A percentile compares a stretch with the other conserved stretches of the same genome.
Evolutionary conservation across 2,329 filamentous ascomycete genomes (phyloP).

Genomic region (Penicillium sp.): DNA sequence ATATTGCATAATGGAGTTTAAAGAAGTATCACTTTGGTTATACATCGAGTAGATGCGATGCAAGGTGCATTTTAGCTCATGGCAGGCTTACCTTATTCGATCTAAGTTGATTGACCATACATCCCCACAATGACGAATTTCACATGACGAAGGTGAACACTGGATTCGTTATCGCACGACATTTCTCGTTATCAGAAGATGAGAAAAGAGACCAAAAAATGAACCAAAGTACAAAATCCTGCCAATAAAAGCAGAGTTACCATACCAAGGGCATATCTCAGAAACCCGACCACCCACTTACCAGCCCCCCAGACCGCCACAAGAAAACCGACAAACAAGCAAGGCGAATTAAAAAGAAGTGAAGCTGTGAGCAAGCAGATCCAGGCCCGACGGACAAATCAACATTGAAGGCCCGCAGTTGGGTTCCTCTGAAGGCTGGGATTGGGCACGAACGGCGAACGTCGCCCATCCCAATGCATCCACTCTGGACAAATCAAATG

Average conservation of each 20-base stretch:
- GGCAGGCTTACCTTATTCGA: not conserved
- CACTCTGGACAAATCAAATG: not conserved
- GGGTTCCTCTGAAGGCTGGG: constrained; percentile 23
- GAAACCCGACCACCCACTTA: not conserved
- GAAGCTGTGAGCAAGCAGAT: constrained; percentile 13
- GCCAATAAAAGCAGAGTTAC: not conserved
- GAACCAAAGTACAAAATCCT: not conserved
- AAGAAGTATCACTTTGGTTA: not conserved
- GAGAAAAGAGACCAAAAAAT: not conserved
- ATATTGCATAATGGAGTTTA: not conserved
- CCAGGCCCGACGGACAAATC: constrained; percentile 10
- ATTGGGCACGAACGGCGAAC: constrained; percentile 23
- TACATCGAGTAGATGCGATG: not conserved
- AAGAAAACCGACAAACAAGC: not conserved
- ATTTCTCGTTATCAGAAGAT: no score
- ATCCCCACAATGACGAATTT: not conserved
- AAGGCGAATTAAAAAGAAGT: constrained; percentile 10
- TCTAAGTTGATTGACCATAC: not conserved
- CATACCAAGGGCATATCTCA: not conserved
- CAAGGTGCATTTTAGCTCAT: not conserved
- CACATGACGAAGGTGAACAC: no score
- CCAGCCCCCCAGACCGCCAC: constrained; percentile 12
- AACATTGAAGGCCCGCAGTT: constrained; percentile 21
- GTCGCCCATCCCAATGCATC: constrained; percentile 4
- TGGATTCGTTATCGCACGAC: no score